These are phyloP conservation scores for Fusarium brevicatenulatum DNA, from an alignment of 2,329 filamentous ascomycete species.

Conservation along the genomic window DNA sequence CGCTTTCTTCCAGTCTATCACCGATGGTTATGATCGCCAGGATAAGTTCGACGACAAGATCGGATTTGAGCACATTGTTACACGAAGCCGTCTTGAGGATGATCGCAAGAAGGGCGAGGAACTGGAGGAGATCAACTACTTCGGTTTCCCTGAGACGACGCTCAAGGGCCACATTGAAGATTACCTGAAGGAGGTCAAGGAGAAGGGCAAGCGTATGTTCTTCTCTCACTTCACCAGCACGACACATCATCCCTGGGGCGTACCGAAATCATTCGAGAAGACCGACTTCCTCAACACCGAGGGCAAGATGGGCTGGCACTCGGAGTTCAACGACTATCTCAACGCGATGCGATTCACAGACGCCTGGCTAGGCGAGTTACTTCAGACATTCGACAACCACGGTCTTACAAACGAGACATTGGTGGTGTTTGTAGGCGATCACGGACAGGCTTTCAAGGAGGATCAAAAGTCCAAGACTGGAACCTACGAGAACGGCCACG, in stretches of 20 bases:
- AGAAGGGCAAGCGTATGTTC: slow-evolving; percentile 49
- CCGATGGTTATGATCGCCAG: slow-evolving; percentile 50
- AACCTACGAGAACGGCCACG: slow-evolving; percentile 49
- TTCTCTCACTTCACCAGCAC: slow-evolving; percentile 52
- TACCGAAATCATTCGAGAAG: slow-evolving; percentile 33
- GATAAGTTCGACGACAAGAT: slow-evolving; percentile 47
- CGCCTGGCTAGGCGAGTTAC: slow-evolving; percentile 46
- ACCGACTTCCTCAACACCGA: slow-evolving; percentile 29
- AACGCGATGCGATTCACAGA: slow-evolving; percentile 50
- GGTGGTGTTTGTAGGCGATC: slow-evolving; percentile 49
- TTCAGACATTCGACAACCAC: slow-evolving; percentile 47
- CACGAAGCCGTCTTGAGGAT: slow-evolving; percentile 42
- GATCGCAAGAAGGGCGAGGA: slow-evolving; percentile 27
- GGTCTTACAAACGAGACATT: slow-evolving; percentile 50
- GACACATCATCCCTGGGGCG: slow-evolving; percentile 48
- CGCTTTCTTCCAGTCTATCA: slow-evolving; percentile 51
- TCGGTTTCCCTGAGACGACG: slow-evolving; percentile 48
- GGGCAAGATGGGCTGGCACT: slow-evolving; percentile 42
- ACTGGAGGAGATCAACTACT: slow-evolving; percentile 47
- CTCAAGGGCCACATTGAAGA: slow-evolving; percentile 48
- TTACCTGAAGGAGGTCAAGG: slow-evolving; percentile 43
- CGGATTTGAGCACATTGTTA: slow-evolving; percentile 47
- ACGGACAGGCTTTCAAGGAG: slow-evolving; percentile 50
- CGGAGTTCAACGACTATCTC: slow-evolving; percentile 49
- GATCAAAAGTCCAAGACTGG: slow-evolving; percentile 44